Conservation (phyloP, 2,329 filamentous ascomycete genomes). For the Apiospora kogelbergensis region DNA sequence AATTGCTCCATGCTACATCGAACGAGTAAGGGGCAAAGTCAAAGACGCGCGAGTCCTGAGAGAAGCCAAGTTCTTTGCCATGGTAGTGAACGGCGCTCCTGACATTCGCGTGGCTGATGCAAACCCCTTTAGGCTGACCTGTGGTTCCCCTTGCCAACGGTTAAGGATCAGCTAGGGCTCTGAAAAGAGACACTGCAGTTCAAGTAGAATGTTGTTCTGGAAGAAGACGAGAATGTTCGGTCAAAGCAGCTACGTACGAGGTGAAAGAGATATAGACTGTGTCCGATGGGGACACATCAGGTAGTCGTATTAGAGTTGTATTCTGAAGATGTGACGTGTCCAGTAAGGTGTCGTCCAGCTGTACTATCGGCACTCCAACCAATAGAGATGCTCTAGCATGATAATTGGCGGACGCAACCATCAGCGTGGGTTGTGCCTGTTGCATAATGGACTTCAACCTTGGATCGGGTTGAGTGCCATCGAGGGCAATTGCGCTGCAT, state of each 20-base stretch:
- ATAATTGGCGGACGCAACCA: constrained; percentile 7
- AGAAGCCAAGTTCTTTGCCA: constrained; percentile 15
- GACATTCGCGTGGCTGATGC: constrained; percentile 17
- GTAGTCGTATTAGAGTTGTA: background rate
- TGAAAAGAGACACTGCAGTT: background rate
- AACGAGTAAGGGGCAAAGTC: constrained; percentile 34
- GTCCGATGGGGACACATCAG: background rate
- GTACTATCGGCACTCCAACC: background rate
- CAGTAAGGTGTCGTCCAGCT: background rate
- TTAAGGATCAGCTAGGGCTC: no score
- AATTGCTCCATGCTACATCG: constrained; percentile 36
- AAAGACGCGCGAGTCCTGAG: constrained; percentile 15
- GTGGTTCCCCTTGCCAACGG: background rate
- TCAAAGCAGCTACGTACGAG: background rate
- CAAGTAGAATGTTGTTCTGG: background rate
- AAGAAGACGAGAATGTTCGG: no score
- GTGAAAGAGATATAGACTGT: constrained; percentile 2
- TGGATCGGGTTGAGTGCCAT: constrained; percentile 20
- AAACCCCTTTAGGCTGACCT: constrained; percentile 7
- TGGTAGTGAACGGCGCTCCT: constrained; percentile 15
- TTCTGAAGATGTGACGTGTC: no score
- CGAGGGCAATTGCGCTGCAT: constrained; percentile 31
- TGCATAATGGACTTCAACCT: constrained; percentile 7
- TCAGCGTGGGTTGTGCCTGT: background rate
- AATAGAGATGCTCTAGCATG: constrained; percentile 33